phyloP scores from a whole-genome alignment of 306 rosid species.

The Begonia masoniana region DNA sequence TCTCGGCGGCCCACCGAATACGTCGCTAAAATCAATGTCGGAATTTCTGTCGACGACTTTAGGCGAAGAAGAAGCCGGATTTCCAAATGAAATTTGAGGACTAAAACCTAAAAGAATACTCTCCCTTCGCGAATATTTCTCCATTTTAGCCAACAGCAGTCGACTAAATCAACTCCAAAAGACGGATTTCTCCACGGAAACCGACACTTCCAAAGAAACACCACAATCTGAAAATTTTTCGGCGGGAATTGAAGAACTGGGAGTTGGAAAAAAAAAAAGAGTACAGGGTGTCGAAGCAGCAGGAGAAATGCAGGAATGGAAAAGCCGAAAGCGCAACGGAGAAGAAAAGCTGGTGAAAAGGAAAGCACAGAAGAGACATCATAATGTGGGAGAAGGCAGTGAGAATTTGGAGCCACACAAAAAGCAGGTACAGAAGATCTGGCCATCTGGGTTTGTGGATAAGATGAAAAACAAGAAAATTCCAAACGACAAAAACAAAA shows the following conservation, averaged over 20 bases:
- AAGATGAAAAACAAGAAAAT: slow-evolving; percentile 13
- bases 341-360: neutral
- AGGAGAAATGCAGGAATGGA: neutral
- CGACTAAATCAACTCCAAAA: neutral
- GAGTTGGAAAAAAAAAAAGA: neutral
- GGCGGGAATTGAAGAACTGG: no score
- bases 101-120: slow-evolving; percentile 34
- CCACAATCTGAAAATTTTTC: no score
- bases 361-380: slow-evolving; percentile 10
- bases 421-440: neutral
- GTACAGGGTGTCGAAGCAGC: neutral
- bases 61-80: slow-evolving; percentile 21
- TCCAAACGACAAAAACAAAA: no score
- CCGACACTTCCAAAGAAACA: no score
- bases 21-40: slow-evolving; percentile 71
- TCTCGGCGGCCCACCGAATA: slow-evolving; percentile 88
- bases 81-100: slow-evolving; percentile 18
- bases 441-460: slow-evolving; percentile 16
- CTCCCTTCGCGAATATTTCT: slow-evolving; percentile 40
- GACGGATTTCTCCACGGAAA: no score
- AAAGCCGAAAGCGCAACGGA: neutral
- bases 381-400: slow-evolving; percentile 5
- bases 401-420: slow-evolving; percentile 36
- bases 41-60: slow-evolving; percentile 21
- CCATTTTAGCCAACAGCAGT: slow-evolving; percentile 21